phyloP scores from a whole-genome alignment of 139 green algal species.

The Micractinium conductrix region DNA sequence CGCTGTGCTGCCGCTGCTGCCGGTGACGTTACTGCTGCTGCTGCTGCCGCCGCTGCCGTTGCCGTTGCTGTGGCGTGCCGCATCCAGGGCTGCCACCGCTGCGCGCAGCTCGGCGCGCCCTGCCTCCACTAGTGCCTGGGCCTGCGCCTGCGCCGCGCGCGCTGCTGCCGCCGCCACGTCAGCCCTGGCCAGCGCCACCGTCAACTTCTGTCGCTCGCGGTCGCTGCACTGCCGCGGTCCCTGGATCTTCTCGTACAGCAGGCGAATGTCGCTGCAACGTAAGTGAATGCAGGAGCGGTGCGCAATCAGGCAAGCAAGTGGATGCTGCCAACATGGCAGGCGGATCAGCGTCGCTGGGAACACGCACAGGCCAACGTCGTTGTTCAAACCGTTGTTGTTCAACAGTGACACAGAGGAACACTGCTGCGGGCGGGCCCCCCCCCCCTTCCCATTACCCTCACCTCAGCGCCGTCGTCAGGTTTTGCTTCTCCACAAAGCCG shows the following conservation, averaged over 20 bases:
- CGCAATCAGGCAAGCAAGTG: neutral
- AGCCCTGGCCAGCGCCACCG: neutral
- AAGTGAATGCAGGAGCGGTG: neutral
- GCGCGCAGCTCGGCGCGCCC: neutral
- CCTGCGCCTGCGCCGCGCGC: neutral
- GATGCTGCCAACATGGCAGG: too few relatives aligned
- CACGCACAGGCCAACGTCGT: too few relatives aligned
- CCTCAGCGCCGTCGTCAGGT: conserved; percentile 42
- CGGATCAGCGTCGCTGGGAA: too few relatives aligned
- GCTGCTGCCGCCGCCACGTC: too few relatives aligned
- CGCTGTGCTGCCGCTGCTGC: neutral
- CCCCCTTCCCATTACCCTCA: neutral
- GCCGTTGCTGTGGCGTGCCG: neutral
- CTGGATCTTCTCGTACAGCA: conserved; percentile 43
- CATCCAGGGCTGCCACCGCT: neutral
- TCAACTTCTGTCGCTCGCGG: conserved; percentile 31
- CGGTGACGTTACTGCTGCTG: neutral
- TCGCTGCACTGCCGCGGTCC: conserved; percentile 44
- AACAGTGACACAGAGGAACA: too few relatives aligned
- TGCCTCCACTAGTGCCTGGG: neutral
- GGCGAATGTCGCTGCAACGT: conserved; percentile 37
- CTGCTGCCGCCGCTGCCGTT: neutral
- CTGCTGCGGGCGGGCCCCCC: too few relatives aligned
- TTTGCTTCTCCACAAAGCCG: conserved; percentile 31
- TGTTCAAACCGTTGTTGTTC: too few relatives aligned